A percentile compares a stretch with the other conserved stretches of the same genome.
Conservation (phyloP, 331 rosid species). For the Acacia pycnantha region DNA sequence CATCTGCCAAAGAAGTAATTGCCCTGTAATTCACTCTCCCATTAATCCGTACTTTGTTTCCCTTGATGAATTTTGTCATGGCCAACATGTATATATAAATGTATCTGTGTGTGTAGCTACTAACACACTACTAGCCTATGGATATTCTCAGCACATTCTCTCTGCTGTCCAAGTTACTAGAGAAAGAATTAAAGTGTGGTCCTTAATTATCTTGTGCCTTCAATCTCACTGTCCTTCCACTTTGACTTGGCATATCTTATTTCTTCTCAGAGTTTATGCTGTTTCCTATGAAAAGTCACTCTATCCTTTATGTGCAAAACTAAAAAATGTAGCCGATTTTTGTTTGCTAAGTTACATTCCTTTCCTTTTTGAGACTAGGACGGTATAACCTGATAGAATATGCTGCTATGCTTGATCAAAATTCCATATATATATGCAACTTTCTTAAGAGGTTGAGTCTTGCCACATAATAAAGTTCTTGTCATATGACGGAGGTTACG, state of each 20-base stretch:
- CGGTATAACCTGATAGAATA: neutral
- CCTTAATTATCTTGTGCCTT: constrained; percentile 10
- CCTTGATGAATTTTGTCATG: neutral
- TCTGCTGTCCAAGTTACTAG: neutral
- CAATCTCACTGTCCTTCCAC: neutral
- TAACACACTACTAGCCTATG: constrained; percentile 11
- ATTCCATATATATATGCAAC: neutral
- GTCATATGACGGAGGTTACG: too few species aligned
- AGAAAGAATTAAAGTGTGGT: constrained; percentile 19
- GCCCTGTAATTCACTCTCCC: constrained; percentile 52
- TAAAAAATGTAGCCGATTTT: too few species aligned
- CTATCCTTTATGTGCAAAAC: neutral
- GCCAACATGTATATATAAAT: constrained; percentile 18
- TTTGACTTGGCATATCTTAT: neutral
- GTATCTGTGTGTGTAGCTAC: neutral
- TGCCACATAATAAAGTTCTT: accelerated
- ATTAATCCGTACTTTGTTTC: neutral
- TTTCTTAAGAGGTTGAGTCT: too few species aligned
- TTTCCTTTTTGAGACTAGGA: neutral
- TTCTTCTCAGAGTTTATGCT: neutral
- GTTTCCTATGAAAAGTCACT: neutral
- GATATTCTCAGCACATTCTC: constrained; percentile 49
- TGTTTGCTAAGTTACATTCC: neutral
- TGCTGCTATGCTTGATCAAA: neutral
- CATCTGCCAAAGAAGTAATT: constrained; percentile 56